phyloP scores from a whole-genome alignment of 1,284 basidiomycete species.

The Sanghuangporus sanghuang region DNA sequence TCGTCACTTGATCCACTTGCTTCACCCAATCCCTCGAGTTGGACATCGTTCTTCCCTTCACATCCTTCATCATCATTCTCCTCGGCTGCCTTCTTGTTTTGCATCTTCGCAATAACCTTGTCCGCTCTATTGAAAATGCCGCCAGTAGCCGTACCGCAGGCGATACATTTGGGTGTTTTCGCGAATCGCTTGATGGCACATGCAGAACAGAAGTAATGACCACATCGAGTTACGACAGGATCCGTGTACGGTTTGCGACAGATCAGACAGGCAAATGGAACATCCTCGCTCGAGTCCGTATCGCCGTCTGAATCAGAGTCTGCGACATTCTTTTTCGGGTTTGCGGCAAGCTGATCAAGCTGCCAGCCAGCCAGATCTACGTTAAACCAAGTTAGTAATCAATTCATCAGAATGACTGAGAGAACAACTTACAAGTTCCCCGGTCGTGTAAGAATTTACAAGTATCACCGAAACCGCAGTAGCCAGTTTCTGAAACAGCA shows the following conservation, averaged over 20 bases:
- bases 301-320: slow-evolving; percentile 44
- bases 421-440: slow-evolving; percentile 70
- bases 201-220: slow-evolving; percentile 94
- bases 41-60: slow-evolving; percentile 34
- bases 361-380: slow-evolving; percentile 97
- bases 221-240: slow-evolving; percentile 93
- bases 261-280: slow-evolving; percentile 96
- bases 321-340: slow-evolving; percentile 53
- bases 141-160: slow-evolving; percentile 88
- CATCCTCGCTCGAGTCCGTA: slow-evolving; percentile 75
- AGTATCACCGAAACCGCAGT: slow-evolving; percentile 98
- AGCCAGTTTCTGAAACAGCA: slow-evolving; percentile 81
- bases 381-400: slow-evolving; percentile 26
- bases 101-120: slow-evolving; percentile 75
- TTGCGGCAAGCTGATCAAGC: slow-evolving; percentile 81
- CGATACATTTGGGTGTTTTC: slow-evolving; percentile 94
- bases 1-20: slow-evolving; percentile 31
- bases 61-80: slow-evolving; percentile 37
- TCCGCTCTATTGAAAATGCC: slow-evolving; percentile 93
- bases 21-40: slow-evolving; percentile 58
- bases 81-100: slow-evolving; percentile 51
- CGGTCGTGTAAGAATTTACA: slow-evolving; percentile 95
- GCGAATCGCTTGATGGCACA: slow-evolving; percentile 93
- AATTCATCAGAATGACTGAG: slow-evolving; percentile 11
- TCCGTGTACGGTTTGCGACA: slow-evolving; percentile 94